phyloP scores from a whole-genome alignment of 179 eudicot species.

The Camellia oleifera region DNA sequence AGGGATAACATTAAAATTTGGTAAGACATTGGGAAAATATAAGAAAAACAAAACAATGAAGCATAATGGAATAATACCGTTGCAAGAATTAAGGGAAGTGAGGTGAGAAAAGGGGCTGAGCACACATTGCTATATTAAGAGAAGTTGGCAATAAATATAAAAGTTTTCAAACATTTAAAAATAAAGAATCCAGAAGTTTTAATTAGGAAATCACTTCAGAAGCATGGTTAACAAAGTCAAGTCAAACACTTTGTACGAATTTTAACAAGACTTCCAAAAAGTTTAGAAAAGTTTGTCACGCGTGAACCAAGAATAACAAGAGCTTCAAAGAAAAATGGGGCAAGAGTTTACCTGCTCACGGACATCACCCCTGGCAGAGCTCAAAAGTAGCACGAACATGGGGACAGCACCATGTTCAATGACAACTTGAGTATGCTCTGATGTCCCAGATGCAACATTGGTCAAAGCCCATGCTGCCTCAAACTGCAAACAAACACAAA shows the following conservation, averaged over 20 bases:
- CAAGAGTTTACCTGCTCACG: constrained; percentile 61
- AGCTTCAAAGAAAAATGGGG: neutral
- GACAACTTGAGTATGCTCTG: constrained; percentile 76
- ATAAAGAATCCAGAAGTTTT: neutral
- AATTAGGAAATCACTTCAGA: neutral
- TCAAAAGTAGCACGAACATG: constrained; percentile 75
- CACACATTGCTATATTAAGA: neutral
- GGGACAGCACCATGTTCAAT: constrained; percentile 90
- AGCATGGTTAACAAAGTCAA: neutral
- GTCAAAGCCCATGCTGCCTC: constrained; percentile 80
- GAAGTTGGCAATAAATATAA: neutral
- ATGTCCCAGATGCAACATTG: constrained; percentile 86
- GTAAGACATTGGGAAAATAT: neutral
- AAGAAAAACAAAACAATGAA: neutral
- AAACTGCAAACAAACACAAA: constrained; percentile 28
- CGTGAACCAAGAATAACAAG: neutral
- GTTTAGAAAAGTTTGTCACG: neutral
- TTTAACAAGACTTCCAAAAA: neutral
- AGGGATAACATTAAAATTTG: neutral
- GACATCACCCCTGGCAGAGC: constrained; percentile 83
- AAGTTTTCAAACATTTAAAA: neutral
- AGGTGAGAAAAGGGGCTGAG: neutral
- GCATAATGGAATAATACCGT: neutral
- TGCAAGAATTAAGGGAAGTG: neutral
- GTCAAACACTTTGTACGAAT: neutral